A percentile compares a stretch with the other conserved stretches of the same genome.
phyloP scores from a whole-genome alignment of 495 filamentous ascomycete species.

The Hypoxylon crocopeplum region DNA sequence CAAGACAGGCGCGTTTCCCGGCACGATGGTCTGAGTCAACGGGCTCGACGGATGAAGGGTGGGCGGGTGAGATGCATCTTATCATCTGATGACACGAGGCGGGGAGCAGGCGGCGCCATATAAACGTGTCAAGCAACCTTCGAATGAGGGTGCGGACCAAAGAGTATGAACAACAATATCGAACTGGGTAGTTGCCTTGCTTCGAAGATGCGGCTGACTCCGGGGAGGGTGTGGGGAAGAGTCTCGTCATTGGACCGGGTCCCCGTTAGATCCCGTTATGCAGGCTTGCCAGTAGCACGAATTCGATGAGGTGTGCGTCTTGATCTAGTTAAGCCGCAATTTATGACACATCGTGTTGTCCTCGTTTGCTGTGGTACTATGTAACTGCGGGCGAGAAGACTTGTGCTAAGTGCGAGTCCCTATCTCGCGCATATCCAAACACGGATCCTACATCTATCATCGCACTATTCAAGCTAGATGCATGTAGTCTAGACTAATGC shows the following conservation, averaged over 20 bases:
- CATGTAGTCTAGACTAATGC: too few species aligned
- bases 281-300: slow-evolving; percentile 3
- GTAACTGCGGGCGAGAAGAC: too few species aligned
- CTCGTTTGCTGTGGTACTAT: neutral
- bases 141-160: slow-evolving; percentile 4
- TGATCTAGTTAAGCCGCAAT: neutral
- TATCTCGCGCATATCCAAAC: too few species aligned
- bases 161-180: neutral
- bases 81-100: slow-evolving; percentile 3
- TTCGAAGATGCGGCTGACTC: slow-evolving; percentile 26
- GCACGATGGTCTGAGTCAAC: slow-evolving; percentile 79
- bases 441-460: too few species aligned
- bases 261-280: slow-evolving; percentile 25
- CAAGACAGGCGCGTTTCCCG: slow-evolving; percentile 90
- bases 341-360: slow-evolving; percentile 1
- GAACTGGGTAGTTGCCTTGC: slow-evolving; percentile 4
- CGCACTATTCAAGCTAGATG: too few species aligned
- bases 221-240: slow-evolving; percentile 24
- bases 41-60: neutral
- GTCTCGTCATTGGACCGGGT: slow-evolving; percentile 6
- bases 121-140: slow-evolving; percentile 3
- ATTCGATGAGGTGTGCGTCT: neutral
- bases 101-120: slow-evolving; percentile 6
- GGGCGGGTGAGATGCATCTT: neutral
- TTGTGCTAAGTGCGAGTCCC: too few species aligned